Conservation (phyloP, 768 basidiomycete genomes). For the Podaxis pistillaris region DNA sequence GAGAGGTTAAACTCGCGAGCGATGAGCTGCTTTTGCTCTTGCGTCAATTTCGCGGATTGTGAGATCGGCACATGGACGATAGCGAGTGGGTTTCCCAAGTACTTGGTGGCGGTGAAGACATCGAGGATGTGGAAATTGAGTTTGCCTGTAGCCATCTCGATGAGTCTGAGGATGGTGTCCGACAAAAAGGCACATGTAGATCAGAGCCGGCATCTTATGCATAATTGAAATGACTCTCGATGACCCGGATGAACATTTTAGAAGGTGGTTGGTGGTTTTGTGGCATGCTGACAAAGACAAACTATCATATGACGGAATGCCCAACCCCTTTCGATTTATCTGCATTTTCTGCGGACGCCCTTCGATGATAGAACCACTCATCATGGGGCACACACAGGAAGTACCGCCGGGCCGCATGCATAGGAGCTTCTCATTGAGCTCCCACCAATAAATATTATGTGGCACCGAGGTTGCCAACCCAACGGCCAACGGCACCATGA, state of each 20-base stretch:
- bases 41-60: constrained; percentile 23
- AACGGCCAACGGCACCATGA: neutral
- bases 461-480: neutral
- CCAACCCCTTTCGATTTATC: neutral
- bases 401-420: neutral
- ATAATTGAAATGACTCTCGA: neutral
- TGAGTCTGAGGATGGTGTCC: neutral
- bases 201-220: neutral
- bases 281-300: neutral
- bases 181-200: neutral
- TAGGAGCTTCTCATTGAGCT: neutral
- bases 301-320: neutral
- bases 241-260: neutral
- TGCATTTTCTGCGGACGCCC: neutral
- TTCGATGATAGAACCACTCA: neutral
- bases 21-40: constrained; percentile 39
- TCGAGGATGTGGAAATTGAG: constrained; percentile 32
- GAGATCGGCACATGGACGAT: constrained; percentile 36
- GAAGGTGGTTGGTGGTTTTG: neutral
- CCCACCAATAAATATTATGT: neutral
- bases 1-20: constrained; percentile 50
- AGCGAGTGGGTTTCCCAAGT: constrained; percentile 43
- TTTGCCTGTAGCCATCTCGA: constrained; percentile 5
- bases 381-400: constrained; percentile 5
- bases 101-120: constrained; percentile 41